Evolutionary conservation across 805 yeast genomes (phyloP), one percentile per base, ranked within the genome.

Genomic region (Metschnikowia sp.): DNA sequence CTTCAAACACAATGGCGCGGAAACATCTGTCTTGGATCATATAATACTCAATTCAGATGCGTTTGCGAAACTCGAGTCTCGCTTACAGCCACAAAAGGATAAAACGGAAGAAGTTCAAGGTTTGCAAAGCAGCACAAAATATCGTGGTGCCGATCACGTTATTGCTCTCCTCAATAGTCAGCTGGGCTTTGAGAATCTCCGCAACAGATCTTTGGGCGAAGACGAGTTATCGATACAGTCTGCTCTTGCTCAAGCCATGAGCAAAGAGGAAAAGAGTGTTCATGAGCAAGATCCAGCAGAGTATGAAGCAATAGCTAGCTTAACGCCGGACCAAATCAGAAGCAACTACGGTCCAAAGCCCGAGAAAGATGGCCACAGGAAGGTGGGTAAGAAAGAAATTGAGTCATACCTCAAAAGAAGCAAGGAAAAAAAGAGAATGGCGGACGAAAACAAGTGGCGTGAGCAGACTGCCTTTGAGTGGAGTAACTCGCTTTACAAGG

Each of bases 381-480:
- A 39, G 8, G 30, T 54, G 15, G 45, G 52, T 19, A 50, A 54
- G 36, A 38, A 51, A n/a, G 49, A 53, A 8, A 51, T 81, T 19
- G 78, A 79, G 53, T 52, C 50, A 0, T 78, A 73, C 43, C 64
- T 82, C 33, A 60, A 66, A 38, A 61, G 66, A 7, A 76, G 82
- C 4, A 77, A 77, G 48, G 59, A 59, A 13, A 63, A 65, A 15
- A 68, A 67, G 45, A 73, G 72, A 19, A 40, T 53, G 15, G 68
- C 67, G 31, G 74, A 74, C 33, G 78, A 78, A 48, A 66, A 67
- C 34, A 57, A 67, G 36, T 79, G 78, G 55, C 71, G 81, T 33
- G 76, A 75, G 40, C 58, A 66, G 34, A 70, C 72, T 36, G 82
- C 84, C 0, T 79, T 66, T 49, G 84, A 80, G 44, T 78, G 81